Percentiles rank a stretch among this genome's conserved stretches.
These are phyloP conservation scores for Mesotaenium endlicherianum DNA, from an alignment of 139 green algal species.

Conservation along the genomic window DNA sequence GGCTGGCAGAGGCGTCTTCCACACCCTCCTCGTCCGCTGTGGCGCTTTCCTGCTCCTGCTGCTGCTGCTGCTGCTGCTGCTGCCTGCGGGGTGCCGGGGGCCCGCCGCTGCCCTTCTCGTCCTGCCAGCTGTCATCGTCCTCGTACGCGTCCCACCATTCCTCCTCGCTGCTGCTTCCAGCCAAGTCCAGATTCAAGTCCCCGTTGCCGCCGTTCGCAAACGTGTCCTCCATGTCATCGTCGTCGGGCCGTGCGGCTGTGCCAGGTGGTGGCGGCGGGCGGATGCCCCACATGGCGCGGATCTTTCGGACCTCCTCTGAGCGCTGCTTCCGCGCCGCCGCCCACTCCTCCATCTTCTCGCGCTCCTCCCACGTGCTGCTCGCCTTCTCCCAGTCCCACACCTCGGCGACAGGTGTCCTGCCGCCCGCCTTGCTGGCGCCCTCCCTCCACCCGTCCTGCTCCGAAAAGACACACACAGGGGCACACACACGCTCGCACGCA, in stretches of 20 bases:
- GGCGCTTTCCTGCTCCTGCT: not conserved
- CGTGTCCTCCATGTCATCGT: too few relatives aligned
- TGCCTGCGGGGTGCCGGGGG: not conserved
- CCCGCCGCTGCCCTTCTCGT: not conserved
- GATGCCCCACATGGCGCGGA: conserved; percentile 17
- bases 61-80: too few relatives aligned
- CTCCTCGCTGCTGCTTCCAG: not conserved
- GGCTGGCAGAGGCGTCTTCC: not conserved
- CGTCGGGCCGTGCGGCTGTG: not conserved
- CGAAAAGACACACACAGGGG: not conserved
- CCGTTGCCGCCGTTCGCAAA: not conserved
- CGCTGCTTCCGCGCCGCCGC: conserved; percentile 7
- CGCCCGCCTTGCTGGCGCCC: not conserved
- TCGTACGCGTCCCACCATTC: not conserved
- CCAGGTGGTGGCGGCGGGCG: not conserved
- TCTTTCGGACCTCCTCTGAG: conserved; percentile 12
- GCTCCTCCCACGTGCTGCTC: conserved; percentile 35
- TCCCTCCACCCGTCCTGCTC: not conserved
- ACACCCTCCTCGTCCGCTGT: conserved; percentile 17
- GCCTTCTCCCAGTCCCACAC: conserved; percentile 52
- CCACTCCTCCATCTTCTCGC: conserved; percentile 48
- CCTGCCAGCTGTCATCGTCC: not conserved
- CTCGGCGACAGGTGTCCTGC: not conserved
- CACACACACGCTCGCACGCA: too few relatives aligned
- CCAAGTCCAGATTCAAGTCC: not conserved